Percentiles rank a stretch among this genome's conserved stretches.
Conservation (phyloP, 2,329 filamentous ascomycete genomes). For the Aspergillus fumigatus region DNA sequence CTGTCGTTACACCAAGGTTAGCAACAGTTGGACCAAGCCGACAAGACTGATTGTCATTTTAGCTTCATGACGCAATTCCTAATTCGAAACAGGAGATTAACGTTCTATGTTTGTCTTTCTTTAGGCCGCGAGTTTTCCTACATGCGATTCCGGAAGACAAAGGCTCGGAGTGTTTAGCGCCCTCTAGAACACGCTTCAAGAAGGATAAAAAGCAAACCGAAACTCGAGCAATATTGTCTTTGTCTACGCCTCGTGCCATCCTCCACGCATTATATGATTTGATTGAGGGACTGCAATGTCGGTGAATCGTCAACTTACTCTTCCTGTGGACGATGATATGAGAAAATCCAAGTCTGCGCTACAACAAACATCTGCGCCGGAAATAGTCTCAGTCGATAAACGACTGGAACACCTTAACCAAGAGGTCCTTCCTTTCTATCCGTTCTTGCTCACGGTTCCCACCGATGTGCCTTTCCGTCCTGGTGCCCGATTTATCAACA, state of each 20-base stretch:
- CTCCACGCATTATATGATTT: conserved; percentile 1
- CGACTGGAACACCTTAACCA: conserved; percentile 39
- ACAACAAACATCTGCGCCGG: conserved; percentile 17
- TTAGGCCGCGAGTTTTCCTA: not conserved
- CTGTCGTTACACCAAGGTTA: not conserved
- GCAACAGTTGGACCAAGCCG: not conserved
- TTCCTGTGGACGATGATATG: conserved; percentile 23
- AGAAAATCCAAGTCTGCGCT: conserved; percentile 20
- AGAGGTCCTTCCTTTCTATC: conserved; percentile 40
- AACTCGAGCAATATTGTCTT: not conserved
- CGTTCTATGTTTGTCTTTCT: not conserved
- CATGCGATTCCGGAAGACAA: not conserved
- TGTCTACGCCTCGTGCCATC: not conserved
- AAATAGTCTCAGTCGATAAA: conserved; percentile 29
- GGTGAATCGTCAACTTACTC: conserved; percentile 28
- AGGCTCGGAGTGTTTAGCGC: not conserved
- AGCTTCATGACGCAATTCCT: not conserved
- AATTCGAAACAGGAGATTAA: not conserved
- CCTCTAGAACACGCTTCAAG: not conserved
- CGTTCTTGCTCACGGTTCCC: conserved; percentile 45
- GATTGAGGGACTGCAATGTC: conserved; percentile 35
- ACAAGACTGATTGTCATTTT: not conserved
- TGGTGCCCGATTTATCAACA: conserved; percentile 38
- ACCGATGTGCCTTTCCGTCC: conserved; percentile 44
- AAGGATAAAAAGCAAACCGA: not conserved